Conservation (phyloP, 495 filamentous ascomycete genomes). For the Penicillium crystallinum region DNA sequence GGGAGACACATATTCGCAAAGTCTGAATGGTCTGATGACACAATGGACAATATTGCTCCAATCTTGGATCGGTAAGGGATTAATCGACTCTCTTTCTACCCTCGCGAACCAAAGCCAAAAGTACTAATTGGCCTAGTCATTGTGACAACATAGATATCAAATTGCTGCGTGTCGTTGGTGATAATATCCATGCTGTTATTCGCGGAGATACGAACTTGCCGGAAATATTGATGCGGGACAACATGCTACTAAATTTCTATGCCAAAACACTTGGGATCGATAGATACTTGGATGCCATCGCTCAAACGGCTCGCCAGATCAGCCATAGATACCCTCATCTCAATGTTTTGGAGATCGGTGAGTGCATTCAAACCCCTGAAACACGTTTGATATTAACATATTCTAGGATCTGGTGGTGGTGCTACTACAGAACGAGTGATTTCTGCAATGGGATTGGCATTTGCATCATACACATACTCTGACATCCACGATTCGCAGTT, state of each 20-base stretch:
- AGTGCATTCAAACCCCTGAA: neutral
- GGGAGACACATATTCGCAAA: slow-evolving; percentile 12
- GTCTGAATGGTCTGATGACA: slow-evolving; percentile 33
- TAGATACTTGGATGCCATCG: slow-evolving; percentile 13
- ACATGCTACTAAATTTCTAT: slow-evolving; percentile 39
- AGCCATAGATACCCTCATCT: slow-evolving; percentile 27
- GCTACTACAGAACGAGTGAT: slow-evolving; percentile 37
- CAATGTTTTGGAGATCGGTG: slow-evolving; percentile 36
- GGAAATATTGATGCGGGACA: slow-evolving; percentile 37
- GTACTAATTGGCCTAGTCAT: slow-evolving; percentile 13
- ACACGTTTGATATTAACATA: neutral
- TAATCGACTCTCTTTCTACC: neutral
- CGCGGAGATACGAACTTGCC: slow-evolving; percentile 35
- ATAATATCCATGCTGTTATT: slow-evolving; percentile 33
- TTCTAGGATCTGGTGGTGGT: slow-evolving; percentile 32
- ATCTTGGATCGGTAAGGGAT: slow-evolving; percentile 21
- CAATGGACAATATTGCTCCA: slow-evolving; percentile 24
- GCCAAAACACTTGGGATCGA: slow-evolving; percentile 15
- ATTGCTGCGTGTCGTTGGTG: slow-evolving; percentile 26
- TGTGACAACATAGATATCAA: slow-evolving; percentile 18
- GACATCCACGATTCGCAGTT: slow-evolving; percentile 47
- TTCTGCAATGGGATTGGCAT: slow-evolving; percentile 3
- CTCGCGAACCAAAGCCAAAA: neutral
- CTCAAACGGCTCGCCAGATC: slow-evolving; percentile 27
- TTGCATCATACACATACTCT: slow-evolving; percentile 45